A percentile compares a stretch with the other conserved stretches of the same genome.
Conservation (phyloP, 2,329 filamentous ascomycete genomes). For the Fulvia fulva region DNA sequence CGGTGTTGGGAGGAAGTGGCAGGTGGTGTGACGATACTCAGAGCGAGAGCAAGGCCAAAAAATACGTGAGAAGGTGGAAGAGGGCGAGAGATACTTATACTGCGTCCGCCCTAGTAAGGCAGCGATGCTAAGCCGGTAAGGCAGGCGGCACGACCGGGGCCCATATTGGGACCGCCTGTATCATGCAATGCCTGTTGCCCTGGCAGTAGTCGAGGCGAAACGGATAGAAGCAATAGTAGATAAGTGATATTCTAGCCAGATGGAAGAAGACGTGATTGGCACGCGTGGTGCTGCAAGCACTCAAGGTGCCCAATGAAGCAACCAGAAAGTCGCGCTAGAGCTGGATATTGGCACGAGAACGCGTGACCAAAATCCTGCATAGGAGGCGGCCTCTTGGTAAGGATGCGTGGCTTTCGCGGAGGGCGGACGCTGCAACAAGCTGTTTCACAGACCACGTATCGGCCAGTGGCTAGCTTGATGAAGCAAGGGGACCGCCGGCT, state of each 20-base stretch:
- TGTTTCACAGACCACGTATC: constrained; percentile 18
- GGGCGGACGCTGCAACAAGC: constrained; percentile 12
- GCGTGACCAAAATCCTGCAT: not conserved
- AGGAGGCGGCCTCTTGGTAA: constrained; percentile 12
- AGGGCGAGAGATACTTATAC: constrained; percentile 22
- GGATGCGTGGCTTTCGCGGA: constrained; percentile 13
- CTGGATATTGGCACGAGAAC: constrained; percentile 15
- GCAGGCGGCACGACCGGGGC: constrained; percentile 9
- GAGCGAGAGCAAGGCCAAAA: constrained; percentile 7
- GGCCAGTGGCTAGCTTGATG: constrained; percentile 12
- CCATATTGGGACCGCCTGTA: constrained; percentile 11
- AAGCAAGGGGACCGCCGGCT: constrained; percentile 8
- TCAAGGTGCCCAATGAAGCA: constrained; percentile 4
- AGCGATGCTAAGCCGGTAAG: constrained; percentile 14
- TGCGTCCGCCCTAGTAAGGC: constrained; percentile 15
- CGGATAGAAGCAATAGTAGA: constrained; percentile 14
- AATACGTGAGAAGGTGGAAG: constrained; percentile 17
- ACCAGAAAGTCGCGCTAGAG: constrained; percentile 1
- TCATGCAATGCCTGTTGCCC: constrained; percentile 16
- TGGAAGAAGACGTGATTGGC: constrained; percentile 21
- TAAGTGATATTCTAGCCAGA: constrained; percentile 11
- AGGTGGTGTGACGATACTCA: constrained; percentile 1
- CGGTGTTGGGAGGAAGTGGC: constrained; percentile 1
- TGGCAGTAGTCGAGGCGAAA: constrained; percentile 18
- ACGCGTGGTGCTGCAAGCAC: constrained; percentile 11